Evolutionary conservation across 2,329 filamentous ascomycete species (phyloP), one percentile per base, ranked within the genome.

Genomic region (Hymenoscyphus repandus): DNA sequence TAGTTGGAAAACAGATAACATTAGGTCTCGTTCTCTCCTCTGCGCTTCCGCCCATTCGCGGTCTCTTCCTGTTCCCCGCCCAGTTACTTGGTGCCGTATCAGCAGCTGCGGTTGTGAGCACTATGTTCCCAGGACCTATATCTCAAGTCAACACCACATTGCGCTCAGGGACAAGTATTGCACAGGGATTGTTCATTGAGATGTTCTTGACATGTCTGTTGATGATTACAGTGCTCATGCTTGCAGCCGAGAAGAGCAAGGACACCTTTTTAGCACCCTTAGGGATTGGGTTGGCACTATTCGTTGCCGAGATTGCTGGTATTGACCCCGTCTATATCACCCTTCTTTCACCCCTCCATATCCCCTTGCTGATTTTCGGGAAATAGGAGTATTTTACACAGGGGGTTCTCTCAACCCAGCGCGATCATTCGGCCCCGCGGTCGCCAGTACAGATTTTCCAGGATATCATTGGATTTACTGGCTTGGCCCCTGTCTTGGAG

Each of bases 201-300:
- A 71, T 72, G 54, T 64, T 76, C 36, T 60, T 75, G 4, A 74
- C 73, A 3, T 68, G 70, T 6, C 66, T 74, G 51, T 53, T 75
- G 31, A 66, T 74, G 2, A 72, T 75, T 47, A 70, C 70, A 27
- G 73, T 74, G 43, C 71, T 75, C 50, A 73, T 75, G 72, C 64
- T 74, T 40, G 85, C 84, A 0, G 79, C 81, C 3, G 84, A 88
- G 64, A 89, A 90, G 69, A 85, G 89, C 66, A 82, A 83, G 40
- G 80, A 80, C 2, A 90, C 86, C 0, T 88, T 77, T 62, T 69
- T 89, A 1, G 86, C 86, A 0, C 86, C 86, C 0, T 70, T 90
- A 3, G 85, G 83, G 11, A 88, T 90, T 58, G 87, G 87, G 1
- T 68, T 88, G 2, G 74, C 85, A 0, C 74, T 90, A 47, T 89